Percentiles rank a stretch among this genome's conserved stretches.
Conservation (phyloP, 2,329 filamentous ascomycete species). For the Colletotrichum zoysiae region DNA sequence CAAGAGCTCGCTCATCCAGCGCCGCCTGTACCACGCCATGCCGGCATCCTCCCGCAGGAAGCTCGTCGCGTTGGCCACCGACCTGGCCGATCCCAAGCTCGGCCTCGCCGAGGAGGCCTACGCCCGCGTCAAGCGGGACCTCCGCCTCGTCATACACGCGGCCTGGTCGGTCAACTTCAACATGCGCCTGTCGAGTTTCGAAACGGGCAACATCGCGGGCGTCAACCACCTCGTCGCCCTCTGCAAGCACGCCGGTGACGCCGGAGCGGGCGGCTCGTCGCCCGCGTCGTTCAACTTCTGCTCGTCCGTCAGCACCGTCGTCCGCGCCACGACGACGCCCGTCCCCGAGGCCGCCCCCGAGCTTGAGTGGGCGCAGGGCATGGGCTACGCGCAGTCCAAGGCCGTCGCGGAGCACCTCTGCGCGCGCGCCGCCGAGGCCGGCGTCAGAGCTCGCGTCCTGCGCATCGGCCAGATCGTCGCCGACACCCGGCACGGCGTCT, state of each 20-base stretch:
- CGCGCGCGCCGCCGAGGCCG: conserved; percentile 48
- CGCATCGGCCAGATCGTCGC: conserved; percentile 65
- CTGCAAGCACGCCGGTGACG: conserved; percentile 42
- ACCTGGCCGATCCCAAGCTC: conserved; percentile 56
- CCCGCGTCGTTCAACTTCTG: conserved; percentile 60
- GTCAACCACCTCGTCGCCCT: conserved; percentile 58
- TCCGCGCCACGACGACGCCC: conserved; percentile 46
- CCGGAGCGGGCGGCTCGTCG: conserved; percentile 9
- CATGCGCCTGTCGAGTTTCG: conserved; percentile 63
- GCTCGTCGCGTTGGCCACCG: conserved; percentile 49
- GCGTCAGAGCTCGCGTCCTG: conserved; percentile 53
- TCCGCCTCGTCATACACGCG: conserved; percentile 62
- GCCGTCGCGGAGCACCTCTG: conserved; percentile 56
- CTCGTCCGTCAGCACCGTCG: conserved; percentile 62
- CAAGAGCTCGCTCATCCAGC: conserved; percentile 45
- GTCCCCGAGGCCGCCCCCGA: conserved; percentile 54
- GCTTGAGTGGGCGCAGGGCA: conserved; percentile 54
- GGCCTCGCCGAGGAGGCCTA: conserved; percentile 52
- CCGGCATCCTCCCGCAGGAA: conserved; percentile 38
- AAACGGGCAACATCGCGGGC: conserved; percentile 59
- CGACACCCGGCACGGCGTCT: conserved; percentile 60
- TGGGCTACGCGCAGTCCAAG: conserved; percentile 60
- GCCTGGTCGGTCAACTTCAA: conserved; percentile 71
- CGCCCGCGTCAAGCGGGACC: conserved; percentile 45
- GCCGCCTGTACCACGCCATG: conserved; percentile 51